phyloP scores from a whole-genome alignment of 306 rosid genomes.

The Benincasa hispida region DNA sequence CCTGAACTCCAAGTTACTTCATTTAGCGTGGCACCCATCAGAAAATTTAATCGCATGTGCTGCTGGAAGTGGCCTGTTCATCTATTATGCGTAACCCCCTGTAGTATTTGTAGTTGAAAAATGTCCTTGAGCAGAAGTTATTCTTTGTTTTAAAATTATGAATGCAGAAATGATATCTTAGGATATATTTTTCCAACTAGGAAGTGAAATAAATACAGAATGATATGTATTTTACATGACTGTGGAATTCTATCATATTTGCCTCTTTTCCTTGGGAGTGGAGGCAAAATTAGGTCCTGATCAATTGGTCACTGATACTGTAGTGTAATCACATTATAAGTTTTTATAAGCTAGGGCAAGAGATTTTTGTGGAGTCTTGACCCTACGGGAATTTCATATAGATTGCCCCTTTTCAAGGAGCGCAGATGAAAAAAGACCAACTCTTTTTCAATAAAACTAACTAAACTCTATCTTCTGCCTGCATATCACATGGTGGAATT shows the following conservation, averaged over 20 bases:
- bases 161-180: neutral
- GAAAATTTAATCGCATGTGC: constrained; percentile 48
- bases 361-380: too few species aligned
- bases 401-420: too few species aligned
- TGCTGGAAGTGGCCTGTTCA: constrained; percentile 36
- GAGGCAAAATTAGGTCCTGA: neutral
- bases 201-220: neutral
- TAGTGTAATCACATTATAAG: neutral
- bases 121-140: neutral
- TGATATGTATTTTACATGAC: neutral
- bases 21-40: constrained; percentile 57
- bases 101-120: constrained; percentile 7
- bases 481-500: too few species aligned
- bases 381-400: too few species aligned
- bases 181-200: neutral
- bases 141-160: neutral
- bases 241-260: neutral
- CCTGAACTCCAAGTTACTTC: constrained; percentile 32
- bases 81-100: constrained; percentile 31
- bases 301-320: neutral
- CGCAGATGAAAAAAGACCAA: too few species aligned
- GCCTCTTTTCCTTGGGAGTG: neutral
- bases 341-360: neutral
- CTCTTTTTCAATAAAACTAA: too few species aligned
- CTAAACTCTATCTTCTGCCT: too few species aligned